Evolutionary conservation across 352 stramenopile species (phyloP).

Genomic region (Globisporangium barbulae): DNA sequence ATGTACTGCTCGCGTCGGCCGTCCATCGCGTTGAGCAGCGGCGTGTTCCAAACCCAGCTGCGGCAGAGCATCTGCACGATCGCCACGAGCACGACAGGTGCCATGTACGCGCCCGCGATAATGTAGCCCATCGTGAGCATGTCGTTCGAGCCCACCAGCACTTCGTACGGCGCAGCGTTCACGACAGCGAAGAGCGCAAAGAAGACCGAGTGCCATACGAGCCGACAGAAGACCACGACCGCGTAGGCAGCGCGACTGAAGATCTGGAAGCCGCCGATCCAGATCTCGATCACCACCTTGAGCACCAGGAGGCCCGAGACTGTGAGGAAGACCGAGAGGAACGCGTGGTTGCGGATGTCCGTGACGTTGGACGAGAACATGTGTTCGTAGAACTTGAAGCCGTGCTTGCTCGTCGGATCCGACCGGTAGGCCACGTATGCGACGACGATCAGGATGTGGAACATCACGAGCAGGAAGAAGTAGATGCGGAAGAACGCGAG

Average conservation of each 20-base stretch:
- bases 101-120: conserved; percentile 54
- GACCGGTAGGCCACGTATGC: conserved; percentile 78
- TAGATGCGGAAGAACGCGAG: conserved; percentile 87
- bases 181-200: conserved; percentile 71
- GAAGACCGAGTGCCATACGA: conserved; percentile 83
- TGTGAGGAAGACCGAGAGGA: conserved; percentile 73
- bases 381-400: conserved; percentile 69
- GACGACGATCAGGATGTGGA: conserved; percentile 75
- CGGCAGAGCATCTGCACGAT: conserved; percentile 70
- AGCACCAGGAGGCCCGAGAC: conserved; percentile 53
- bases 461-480: conserved; percentile 82
- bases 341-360: conserved; percentile 72
- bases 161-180: conserved; percentile 66
- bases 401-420: conserved; percentile 42
- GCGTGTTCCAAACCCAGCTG: conserved; percentile 48
- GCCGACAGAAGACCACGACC: conserved; percentile 52
- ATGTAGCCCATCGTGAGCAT: conserved; percentile 60
- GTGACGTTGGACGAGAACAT: conserved; percentile 64
- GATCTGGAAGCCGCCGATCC: conserved; percentile 74
- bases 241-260: conserved; percentile 62
- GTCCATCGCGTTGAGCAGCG: conserved; percentile 62
- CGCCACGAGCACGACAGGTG: conserved; percentile 51
- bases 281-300: conserved; percentile 82
- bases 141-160: conserved; percentile 47
- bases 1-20: conserved; percentile 78